phyloP scores from a whole-genome alignment of 23 red algal species.

The Pyropia haitanensis region DNA sequence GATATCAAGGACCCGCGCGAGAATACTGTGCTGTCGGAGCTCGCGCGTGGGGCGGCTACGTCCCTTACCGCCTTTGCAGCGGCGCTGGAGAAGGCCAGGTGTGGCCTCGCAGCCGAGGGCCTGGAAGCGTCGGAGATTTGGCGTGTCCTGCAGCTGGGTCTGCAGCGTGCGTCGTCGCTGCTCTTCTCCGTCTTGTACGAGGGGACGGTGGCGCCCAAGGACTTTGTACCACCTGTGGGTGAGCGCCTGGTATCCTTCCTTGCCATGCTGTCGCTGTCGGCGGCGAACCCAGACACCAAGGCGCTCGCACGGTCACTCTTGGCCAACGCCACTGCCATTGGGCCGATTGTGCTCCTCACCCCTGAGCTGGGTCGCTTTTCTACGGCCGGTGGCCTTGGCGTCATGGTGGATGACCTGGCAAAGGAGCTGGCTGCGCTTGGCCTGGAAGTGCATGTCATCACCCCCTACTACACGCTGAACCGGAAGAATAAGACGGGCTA shows the following conservation, averaged over 20 bases:
- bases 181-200: constrained; percentile 64
- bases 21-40: constrained; percentile 24
- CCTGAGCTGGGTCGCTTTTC: constrained; percentile 94
- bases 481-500: constrained; percentile 83
- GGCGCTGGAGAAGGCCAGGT: constrained; percentile 34
- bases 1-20: constrained; percentile 88
- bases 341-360: constrained; percentile 84
- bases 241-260: constrained; percentile 87
- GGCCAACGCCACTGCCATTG: constrained; percentile 57
- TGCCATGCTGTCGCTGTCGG: constrained; percentile 56
- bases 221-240: constrained; percentile 71
- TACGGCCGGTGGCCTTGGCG: constrained; percentile 93
- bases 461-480: constrained; percentile 95
- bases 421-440: constrained; percentile 91
- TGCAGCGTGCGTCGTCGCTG: constrained; percentile 69
- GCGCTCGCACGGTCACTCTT: constrained; percentile 36
- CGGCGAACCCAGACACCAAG: constrained; percentile 26
- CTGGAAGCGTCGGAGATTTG: constrained; percentile 28
- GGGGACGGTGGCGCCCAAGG: constrained; percentile 50
- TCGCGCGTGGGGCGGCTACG: constrained; percentile 55
- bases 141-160: constrained; percentile 36
- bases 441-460: constrained; percentile 93
- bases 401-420: constrained; percentile 96
- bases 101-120: constrained; percentile 32
- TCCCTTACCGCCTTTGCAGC: constrained; percentile 41